A percentile compares a stretch with the other conserved stretches of the same genome.
These are phyloP conservation scores for Thermothielavioides terrestris DNA, from an alignment of 495 filamentous ascomycete species.

Conservation along the genomic window DNA sequence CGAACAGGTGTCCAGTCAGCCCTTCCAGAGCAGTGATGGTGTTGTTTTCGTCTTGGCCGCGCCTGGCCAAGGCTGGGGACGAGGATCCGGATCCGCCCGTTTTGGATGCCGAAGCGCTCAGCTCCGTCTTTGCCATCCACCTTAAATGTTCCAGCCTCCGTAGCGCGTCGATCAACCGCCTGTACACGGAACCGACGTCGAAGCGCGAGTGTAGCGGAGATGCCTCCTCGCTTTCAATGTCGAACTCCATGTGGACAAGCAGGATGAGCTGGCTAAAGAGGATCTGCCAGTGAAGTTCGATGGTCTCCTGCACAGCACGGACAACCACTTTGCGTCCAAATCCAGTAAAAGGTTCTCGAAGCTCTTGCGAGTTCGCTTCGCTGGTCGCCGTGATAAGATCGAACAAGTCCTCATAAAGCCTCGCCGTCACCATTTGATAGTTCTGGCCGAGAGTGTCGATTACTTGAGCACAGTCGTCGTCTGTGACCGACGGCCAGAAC, in stretches of 20 bases:
- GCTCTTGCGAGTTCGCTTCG: slow-evolving; percentile 30
- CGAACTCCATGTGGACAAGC: slow-evolving; percentile 71
- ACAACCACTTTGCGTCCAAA: slow-evolving; percentile 68
- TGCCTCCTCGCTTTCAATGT: slow-evolving; percentile 58
- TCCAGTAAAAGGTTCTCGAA: slow-evolving; percentile 45
- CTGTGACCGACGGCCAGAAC: slow-evolving; percentile 62
- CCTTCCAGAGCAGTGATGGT: slow-evolving; percentile 44
- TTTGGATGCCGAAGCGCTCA: slow-evolving; percentile 33
- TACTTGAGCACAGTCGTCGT: slow-evolving; percentile 53
- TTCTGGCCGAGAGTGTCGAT: slow-evolving; percentile 49
- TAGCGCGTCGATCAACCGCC: slow-evolving; percentile 55
- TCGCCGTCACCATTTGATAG: slow-evolving; percentile 45
- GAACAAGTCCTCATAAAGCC: slow-evolving; percentile 42
- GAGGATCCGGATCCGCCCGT: slow-evolving; percentile 24
- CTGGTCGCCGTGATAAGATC: slow-evolving; percentile 32
- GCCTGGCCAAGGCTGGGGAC: slow-evolving; percentile 23
- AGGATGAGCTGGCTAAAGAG: slow-evolving; percentile 78
- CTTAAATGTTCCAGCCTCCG: slow-evolving; percentile 65
- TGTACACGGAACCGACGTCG: slow-evolving; percentile 59
- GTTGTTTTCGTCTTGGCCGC: slow-evolving; percentile 30
- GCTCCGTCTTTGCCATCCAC: slow-evolving; percentile 64
- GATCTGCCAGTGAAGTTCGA: slow-evolving; percentile 56
- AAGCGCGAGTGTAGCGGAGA: slow-evolving; percentile 49
- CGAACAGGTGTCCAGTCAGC: slow-evolving; percentile 41
- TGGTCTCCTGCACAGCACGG: slow-evolving; percentile 67